These are phyloP conservation scores for Candida germanica DNA, from an alignment of 805 yeast genomes.

Conservation along the genomic window DNA sequence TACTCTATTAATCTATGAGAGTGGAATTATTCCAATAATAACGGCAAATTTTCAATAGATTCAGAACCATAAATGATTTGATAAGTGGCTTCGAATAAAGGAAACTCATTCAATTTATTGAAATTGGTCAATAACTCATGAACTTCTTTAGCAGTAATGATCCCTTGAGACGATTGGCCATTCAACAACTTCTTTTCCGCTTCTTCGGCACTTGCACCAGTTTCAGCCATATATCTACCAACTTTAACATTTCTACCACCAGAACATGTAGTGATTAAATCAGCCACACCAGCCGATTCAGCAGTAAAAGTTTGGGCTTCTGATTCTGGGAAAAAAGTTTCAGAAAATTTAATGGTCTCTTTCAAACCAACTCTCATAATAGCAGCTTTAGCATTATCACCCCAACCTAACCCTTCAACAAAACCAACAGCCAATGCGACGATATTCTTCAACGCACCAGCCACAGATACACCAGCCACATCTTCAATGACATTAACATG, in stretches of 20 bases:
- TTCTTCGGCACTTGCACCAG: conserved; percentile 38
- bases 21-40: conserved; percentile 31
- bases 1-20: conserved; percentile 3
- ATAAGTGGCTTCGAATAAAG: conserved; percentile 46
- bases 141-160: conserved; percentile 45
- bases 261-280: conserved; percentile 45
- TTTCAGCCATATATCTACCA: conserved; percentile 44
- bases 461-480: conserved; percentile 45
- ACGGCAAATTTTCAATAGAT: conserved; percentile 40
- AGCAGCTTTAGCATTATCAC: conserved; percentile 48
- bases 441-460: conserved; percentile 46
- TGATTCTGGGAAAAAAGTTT: conserved; percentile 53
- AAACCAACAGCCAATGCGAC: conserved; percentile 47
- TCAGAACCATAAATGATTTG: conserved; percentile 40
- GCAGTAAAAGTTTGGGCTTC: conserved; percentile 38
- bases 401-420: conserved; percentile 48
- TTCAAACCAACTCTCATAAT: conserved; percentile 45
- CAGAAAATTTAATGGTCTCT: conserved; percentile 44
- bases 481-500: conserved; percentile 45
- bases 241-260: conserved; percentile 49
- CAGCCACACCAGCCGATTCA: conserved; percentile 48
- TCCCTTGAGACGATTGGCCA: conserved; percentile 47
- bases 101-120: conserved; percentile 34
- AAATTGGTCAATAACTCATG: conserved; percentile 41
- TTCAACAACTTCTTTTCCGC: conserved; percentile 44